Evolutionary conservation across 2,329 filamentous ascomycete species (phyloP).

Genomic region (Mariannaea elegans): DNA sequence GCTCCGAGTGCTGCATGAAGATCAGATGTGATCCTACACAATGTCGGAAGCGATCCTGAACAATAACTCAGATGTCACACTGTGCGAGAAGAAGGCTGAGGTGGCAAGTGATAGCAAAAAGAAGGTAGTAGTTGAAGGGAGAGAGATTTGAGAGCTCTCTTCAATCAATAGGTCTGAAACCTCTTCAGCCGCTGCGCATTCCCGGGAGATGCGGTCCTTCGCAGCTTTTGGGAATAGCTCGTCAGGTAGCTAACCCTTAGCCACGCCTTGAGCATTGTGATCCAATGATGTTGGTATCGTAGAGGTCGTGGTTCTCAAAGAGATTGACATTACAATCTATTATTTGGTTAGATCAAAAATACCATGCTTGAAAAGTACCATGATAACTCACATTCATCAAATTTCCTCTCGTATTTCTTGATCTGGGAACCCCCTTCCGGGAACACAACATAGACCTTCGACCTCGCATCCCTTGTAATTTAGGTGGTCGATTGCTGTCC

Average conservation of each 20-base stretch:
- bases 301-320: constrained; percentile 85
- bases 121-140: constrained; percentile 96
- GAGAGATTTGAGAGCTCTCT: constrained; percentile 92
- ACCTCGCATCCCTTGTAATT: constrained; percentile 95
- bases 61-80: too few relatives aligned
- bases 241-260: constrained; percentile 91
- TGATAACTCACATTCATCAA: constrained; percentile 75
- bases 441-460: constrained; percentile 91
- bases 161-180: constrained; percentile 89
- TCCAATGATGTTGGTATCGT: constrained; percentile 95
- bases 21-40: too few relatives aligned
- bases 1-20: too few relatives aligned
- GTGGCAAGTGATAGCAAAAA: constrained; percentile 97
- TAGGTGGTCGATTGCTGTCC: constrained; percentile 94
- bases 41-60: too few relatives aligned
- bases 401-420: constrained; percentile 91
- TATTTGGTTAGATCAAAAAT: constrained; percentile 12
- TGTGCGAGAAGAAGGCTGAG: constrained; percentile 90
- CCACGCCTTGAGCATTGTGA: constrained; percentile 98
- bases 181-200: constrained; percentile 80
- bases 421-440: constrained; percentile 90
- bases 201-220: constrained; percentile 81
- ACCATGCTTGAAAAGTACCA: not conserved
- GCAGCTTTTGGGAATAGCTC: constrained; percentile 88
- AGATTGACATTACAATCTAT: constrained; percentile 88